Base-by-base conservation (phyloP, 495 filamentous ascomycete species). In the Penicillium parvum region DNA sequence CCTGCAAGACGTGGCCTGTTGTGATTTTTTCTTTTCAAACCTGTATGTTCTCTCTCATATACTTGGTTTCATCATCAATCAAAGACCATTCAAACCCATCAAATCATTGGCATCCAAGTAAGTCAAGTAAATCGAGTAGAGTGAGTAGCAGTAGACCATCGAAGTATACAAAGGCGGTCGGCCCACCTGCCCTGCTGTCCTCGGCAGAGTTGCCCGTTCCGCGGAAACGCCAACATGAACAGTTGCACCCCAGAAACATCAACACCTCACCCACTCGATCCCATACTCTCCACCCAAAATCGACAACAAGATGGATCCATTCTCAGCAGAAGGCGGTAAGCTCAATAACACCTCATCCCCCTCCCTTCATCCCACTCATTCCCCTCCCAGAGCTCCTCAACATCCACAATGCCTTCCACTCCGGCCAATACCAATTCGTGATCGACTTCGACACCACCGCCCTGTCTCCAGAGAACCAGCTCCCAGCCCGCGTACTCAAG, bases 391-490 rank as follows among this genome's bases (percentile, higher is more conserved):
- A 98, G 71, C 81, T 98, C 53, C 81, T 95, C 64, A 95, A 90
- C 74, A 83, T 96, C 62, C 87, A 92, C 78, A 95, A 85, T 70
- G 79, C 86, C 73, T 96, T 95, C 79, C 85, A 92, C 75, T 86
- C 90, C 61, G 88, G 86, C 60, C 88, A 91, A 70, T 95, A 88
- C 77, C 72, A 83, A 39, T 70, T 78, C 42, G 89, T 92, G 49
- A 63, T 91, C 66, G 83, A 89, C 68, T 90, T 85, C 67, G 81
- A 88, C 65, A 82, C 79, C 18, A 76, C 83, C 4, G 68, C 81
- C 32, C 81, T 96, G 45, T 88, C 86, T 39, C 20, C 82, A 44
- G 78, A 84, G 55, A 96, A 96, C 68, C 65, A 71, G 25, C 71
- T 88, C 3, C 79, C 88, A 16, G 86, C 88, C n/a, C 83, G 82